phyloP scores from a whole-genome alignment of 192 early-diverging fungal genomes.

The Globomyces pollinis-pini region DNA sequence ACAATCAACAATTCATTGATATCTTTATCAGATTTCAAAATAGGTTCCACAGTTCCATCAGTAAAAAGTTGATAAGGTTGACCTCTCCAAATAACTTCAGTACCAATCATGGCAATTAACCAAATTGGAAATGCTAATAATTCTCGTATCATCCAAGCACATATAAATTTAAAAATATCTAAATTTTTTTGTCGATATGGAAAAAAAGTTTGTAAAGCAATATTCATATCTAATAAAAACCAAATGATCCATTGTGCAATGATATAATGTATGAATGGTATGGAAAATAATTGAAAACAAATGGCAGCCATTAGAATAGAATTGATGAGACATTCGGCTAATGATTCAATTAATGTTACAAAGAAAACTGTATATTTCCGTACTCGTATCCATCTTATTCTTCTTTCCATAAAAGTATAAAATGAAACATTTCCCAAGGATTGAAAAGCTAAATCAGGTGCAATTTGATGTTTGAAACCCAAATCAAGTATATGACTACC shows the following conservation, averaged over 20 bases:
- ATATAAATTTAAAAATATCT: background rate
- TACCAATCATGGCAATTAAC: background rate
- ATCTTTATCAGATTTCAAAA: too few relatives aligned
- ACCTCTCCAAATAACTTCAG: background rate
- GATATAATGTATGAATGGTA: background rate
- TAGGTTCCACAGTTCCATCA: background rate
- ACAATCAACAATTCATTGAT: too few relatives aligned
- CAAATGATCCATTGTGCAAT: background rate
- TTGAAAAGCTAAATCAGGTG: slow-evolving; percentile 80
- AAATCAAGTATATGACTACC: slow-evolving; percentile 73
- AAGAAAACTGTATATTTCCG: slow-evolving; percentile 85
- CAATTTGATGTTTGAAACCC: slow-evolving; percentile 76
- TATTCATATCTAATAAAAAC: background rate
- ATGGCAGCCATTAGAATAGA: slow-evolving; percentile 10
- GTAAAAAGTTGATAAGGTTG: background rate
- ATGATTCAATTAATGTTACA: slow-evolving; percentile 84
- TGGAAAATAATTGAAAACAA: too few relatives aligned
- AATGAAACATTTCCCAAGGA: slow-evolving; percentile 63
- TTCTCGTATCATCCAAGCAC: background rate
- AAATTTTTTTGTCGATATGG: background rate
- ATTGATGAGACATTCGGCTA: slow-evolving; percentile 78
- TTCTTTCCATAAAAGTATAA: slow-evolving; percentile 69
- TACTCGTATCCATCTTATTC: slow-evolving; percentile 89
- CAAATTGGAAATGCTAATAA: background rate
- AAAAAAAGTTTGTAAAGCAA: background rate